Evolutionary conservation across 345 rosid species (phyloP), one percentile per base, ranked within the genome.

Genomic region (Cardamine chenopodiifolia): DNA sequence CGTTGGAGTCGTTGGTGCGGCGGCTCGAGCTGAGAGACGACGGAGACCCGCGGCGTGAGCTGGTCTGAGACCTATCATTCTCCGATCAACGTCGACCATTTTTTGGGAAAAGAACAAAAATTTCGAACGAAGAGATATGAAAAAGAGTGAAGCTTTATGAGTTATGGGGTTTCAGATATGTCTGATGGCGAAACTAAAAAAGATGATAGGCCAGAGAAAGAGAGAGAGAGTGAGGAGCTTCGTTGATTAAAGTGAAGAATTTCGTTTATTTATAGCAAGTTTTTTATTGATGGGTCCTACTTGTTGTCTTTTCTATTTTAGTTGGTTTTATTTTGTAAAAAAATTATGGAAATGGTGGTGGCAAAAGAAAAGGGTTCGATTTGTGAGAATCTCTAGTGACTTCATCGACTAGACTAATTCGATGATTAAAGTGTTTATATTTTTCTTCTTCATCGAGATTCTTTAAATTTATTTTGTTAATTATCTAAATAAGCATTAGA

Each of bases 51-150:
- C 97, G 10, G 88, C 58, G 77, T 95, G 97, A 28, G 91, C 87
- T 77, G 97, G 99, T 44, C 88, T 89, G 14, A 92, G 92, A 72
- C 96, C 94, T 79, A 87, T 70, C 91, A 90, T 85, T 40, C 99
- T 86, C 80, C 99, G 86, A 89, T 95, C 99, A 6, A 95, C 97
- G 86, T 95, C 99, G 63, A 92, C 99, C 99, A 95, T 95, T 62
- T 18, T 4, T 42, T 44, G 22, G 55, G 48, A 11, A 52, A 70
- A 17, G 64, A 42, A 22, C 12, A 17, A 32, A 17, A n/a, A 6
- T 23, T 47, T 62, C 13, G 34, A 19, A 35, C 1, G 7, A 45
- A 23, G n/a, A n/a, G n/a, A n/a, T n/a, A n/a, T 45, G 53, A n/a
- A 20, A 70, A 66, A 34, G 49, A 29, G 70, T 59, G 55, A 18